Evolutionary conservation across 169 alveolate species (phyloP), one percentile per base, ranked within the genome.

Genomic region (Plasmodium gonderi): DNA sequence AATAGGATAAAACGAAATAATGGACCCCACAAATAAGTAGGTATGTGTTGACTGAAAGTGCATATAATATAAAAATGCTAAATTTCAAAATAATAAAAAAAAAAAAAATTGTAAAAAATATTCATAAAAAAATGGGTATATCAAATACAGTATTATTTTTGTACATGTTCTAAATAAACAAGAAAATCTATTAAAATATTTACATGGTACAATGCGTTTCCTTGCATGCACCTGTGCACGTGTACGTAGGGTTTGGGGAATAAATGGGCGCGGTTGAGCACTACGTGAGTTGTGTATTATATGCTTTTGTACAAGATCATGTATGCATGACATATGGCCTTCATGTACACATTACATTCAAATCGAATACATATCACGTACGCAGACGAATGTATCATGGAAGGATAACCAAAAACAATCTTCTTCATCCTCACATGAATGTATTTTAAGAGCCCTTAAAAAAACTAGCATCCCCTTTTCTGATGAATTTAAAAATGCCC

Each of bases 381-480:
- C 72, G 72, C 31, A 60, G 72, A 60, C 72, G 72, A 29, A 60
- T 36, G 8, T 60, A n/a, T 23, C 72, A n/a, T 60, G 72, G 72
- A 0, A 60, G 72, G 72, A 36, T 14, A n/a, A 60, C 26, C 72
- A 60, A 60, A 60, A 60, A 60, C 72, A 14, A 60, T 36, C 26
- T 36, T 20, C 26, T 60, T 60, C 72, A 60, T n/a, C n/a, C n/a
- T n/a, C 38, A 60, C 26, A 36, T 17, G 72, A 29, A n/a, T 60
- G 72, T 36, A 60, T 60, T 60, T 60, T 60, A 60, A 60, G 40
- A 60, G 40, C 26, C 26, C 7, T 60, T 20, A 60, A 60, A 60
- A 60, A 20, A 23, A 36, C 26, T 29, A 29, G 40, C 72, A 23
- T 36, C 72, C 51, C 72, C 33, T 23, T 60, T 60, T 29, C 40